Percentiles rank a stretch among this genome's conserved stretches.
Evolutionary conservation across 2,329 filamentous ascomycete species (phyloP).

Genomic region (Colletotrichum sp.): DNA sequence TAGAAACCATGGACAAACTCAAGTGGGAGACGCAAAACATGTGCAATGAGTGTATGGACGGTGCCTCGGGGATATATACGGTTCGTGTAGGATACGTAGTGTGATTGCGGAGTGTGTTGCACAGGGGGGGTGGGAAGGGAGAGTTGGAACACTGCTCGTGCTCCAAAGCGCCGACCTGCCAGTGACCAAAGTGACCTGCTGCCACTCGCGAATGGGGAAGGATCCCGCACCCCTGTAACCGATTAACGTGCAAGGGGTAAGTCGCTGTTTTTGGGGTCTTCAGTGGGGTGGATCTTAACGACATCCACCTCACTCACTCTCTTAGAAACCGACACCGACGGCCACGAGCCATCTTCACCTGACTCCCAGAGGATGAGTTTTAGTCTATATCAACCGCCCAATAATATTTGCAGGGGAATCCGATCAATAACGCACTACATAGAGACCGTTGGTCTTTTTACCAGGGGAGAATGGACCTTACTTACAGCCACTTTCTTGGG

Average conservation of each 20-base stretch:
- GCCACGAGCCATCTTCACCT: not conserved
- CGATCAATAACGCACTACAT: not conserved
- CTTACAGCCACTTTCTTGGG: not conserved
- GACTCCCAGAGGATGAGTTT: not conserved
- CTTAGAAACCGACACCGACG: not conserved
- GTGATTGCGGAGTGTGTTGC: slow-evolving; percentile 11
- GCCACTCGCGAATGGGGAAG: slow-evolving; percentile 11
- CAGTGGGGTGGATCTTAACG: slow-evolving; percentile 4
- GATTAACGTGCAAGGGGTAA: slow-evolving; percentile 18
- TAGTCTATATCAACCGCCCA: not conserved
- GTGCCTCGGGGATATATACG: slow-evolving; percentile 17
- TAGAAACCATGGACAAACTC: not conserved
- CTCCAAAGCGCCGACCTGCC: slow-evolving; percentile 2
- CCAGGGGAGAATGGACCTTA: not conserved
- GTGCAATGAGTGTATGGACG: not conserved
- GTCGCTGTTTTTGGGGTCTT: not conserved
- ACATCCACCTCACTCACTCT: not conserved
- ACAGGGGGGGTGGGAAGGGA: slow-evolving; percentile 10
- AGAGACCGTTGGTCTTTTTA: not conserved
- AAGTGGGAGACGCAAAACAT: not conserved
- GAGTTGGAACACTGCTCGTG: slow-evolving; percentile 3
- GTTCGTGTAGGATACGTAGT: slow-evolving; percentile 13
- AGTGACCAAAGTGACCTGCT: slow-evolving; percentile 3
- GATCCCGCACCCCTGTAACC: slow-evolving; percentile 13
- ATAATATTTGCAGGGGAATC: not conserved